Conservation (phyloP, 2,329 filamentous ascomycete species). For the Penicillium digitatum region DNA sequence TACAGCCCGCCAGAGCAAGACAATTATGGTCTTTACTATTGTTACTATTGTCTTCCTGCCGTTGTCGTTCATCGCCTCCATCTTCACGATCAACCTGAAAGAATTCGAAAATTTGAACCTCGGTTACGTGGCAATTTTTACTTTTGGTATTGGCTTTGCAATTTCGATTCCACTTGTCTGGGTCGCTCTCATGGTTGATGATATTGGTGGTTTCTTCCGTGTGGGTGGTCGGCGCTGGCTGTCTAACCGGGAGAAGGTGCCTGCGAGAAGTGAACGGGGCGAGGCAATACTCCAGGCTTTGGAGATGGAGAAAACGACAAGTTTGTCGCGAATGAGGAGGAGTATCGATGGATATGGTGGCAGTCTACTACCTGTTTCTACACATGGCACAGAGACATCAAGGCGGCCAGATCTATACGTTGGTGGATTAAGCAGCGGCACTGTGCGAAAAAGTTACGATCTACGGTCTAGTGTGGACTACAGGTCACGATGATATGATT, state of each 20-base stretch:
- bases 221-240: slow-evolving; percentile 27
- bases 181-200: slow-evolving; percentile 47
- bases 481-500: slow-evolving; percentile 15
- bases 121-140: slow-evolving; percentile 53
- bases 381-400: slow-evolving; percentile 17
- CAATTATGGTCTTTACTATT: slow-evolving; percentile 58
- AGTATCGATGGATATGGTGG: slow-evolving; percentile 27
- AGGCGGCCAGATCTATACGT: slow-evolving; percentile 11
- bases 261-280: not conserved
- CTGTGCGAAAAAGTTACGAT: slow-evolving; percentile 17
- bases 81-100: slow-evolving; percentile 54
- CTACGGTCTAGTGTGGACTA: slow-evolving; percentile 17
- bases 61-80: slow-evolving; percentile 52
- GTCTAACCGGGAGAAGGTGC: slow-evolving; percentile 9
- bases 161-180: slow-evolving; percentile 51
- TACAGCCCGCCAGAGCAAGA: slow-evolving; percentile 56
- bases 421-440: slow-evolving; percentile 9
- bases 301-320: slow-evolving; percentile 28
- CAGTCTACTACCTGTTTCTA: slow-evolving; percentile 28
- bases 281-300: slow-evolving; percentile 14
- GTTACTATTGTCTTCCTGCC: slow-evolving; percentile 58
- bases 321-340: slow-evolving; percentile 20
- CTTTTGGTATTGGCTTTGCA: slow-evolving; percentile 54
- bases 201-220: slow-evolving; percentile 34
- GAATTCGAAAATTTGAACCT: slow-evolving; percentile 48